Percentiles rank a stretch among this genome's conserved stretches.
phyloP scores from a whole-genome alignment of 1,139 yeast genomes.

The Sugiyamaella sp. region DNA sequence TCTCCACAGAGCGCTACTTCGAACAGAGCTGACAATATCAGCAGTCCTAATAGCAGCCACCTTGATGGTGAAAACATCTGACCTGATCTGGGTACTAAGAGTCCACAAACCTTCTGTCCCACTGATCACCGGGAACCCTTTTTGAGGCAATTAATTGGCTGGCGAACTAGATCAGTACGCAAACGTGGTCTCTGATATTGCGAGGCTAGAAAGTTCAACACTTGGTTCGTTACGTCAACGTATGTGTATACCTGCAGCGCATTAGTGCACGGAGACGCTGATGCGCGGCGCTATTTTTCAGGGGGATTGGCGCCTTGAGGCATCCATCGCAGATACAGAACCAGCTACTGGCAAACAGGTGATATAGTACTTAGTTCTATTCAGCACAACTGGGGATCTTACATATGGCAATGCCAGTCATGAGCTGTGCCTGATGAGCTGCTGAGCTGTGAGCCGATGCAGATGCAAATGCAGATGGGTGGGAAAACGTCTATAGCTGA shows the following conservation, averaged over 20 bases:
- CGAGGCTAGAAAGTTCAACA: neutral
- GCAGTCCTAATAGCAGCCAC: constrained; percentile 14
- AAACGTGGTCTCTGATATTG: neutral
- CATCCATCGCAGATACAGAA: too few species aligned
- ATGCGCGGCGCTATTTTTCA: constrained; percentile 15
- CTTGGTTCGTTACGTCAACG: neutral
- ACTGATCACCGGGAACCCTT: neutral
- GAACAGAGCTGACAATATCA: constrained; percentile 10
- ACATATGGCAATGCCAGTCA: too few species aligned
- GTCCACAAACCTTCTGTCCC: neutral
- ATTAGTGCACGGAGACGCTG: neutral
- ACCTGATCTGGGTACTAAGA: neutral
- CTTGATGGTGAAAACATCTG: constrained; percentile 9
- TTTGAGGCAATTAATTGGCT: neutral
- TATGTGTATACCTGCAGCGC: neutral
- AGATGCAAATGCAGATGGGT: too few species aligned
- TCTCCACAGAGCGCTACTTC: constrained; percentile 21
- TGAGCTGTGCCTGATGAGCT: too few species aligned
- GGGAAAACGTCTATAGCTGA: neutral
- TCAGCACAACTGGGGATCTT: too few species aligned
- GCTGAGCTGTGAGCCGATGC: too few species aligned
- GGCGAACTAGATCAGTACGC: neutral
- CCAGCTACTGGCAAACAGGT: too few species aligned
- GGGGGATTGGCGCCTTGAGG: constrained; percentile 6
- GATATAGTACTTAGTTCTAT: too few species aligned